Evolutionary conservation across 257 asterid species (phyloP).

Genomic region (Leonotis leonurus): DNA sequence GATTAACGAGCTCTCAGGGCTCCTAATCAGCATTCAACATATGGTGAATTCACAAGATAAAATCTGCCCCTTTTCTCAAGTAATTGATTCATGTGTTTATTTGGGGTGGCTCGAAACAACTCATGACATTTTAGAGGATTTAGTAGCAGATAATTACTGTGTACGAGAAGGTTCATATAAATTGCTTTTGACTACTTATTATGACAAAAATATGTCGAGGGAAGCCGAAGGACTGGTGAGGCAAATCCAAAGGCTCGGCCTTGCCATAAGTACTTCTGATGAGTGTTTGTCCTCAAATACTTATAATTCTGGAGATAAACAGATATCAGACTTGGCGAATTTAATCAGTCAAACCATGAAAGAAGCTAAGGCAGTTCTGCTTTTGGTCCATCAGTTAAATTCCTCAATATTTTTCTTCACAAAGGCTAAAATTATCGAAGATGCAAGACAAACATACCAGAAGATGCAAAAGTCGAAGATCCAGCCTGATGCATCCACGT

Average conservation of each 20-base stretch:
- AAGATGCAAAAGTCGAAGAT: slow-evolving; percentile 64
- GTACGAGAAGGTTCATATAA: slow-evolving; percentile 30
- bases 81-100: slow-evolving; percentile 51
- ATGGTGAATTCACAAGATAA: slow-evolving; percentile 27
- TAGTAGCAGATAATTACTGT: slow-evolving; percentile 38
- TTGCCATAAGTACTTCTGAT: slow-evolving; percentile 4
- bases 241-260: slow-evolving; percentile 32
- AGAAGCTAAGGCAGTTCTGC: slow-evolving; percentile 23
- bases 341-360: slow-evolving; percentile 36
- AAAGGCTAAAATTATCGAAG: slow-evolving; percentile 79
- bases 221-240: slow-evolving; percentile 60
- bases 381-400: slow-evolving; percentile 40
- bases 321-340: slow-evolving; percentile 31
- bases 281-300: background rate
- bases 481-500: slow-evolving; percentile 55
- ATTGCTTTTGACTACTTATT: slow-evolving; percentile 55
- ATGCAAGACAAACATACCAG: slow-evolving; percentile 58
- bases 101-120: slow-evolving; percentile 89
- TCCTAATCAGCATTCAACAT: slow-evolving; percentile 42
- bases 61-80: no score
- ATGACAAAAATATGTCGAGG: slow-evolving; percentile 36
- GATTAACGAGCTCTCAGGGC: slow-evolving; percentile 54
- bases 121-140: slow-evolving; percentile 85
- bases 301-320: slow-evolving; percentile 21
- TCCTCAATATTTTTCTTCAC: slow-evolving; percentile 77